Evolutionary conservation across 306 rosid genomes (phyloP).

Genomic region (Glycine latifolia): DNA sequence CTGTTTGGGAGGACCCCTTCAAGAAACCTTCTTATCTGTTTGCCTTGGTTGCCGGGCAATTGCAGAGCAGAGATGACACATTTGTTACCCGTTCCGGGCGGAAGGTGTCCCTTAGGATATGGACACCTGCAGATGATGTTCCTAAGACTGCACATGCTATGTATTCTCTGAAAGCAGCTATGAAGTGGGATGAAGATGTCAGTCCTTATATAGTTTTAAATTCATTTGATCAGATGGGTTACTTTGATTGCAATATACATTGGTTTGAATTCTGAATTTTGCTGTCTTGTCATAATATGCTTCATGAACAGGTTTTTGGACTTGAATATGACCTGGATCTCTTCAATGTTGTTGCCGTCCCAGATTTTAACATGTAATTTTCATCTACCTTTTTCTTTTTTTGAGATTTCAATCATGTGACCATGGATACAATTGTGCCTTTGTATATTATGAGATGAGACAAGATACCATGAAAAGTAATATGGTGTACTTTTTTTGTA

Average conservation of each 20-base stretch:
- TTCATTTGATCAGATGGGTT: slow-evolving; percentile 33
- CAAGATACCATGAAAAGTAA: slow-evolving; percentile 31
- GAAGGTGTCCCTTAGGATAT: slow-evolving; percentile 84
- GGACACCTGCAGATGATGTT: slow-evolving; percentile 90
- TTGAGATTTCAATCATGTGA: not conserved
- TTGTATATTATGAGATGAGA: slow-evolving; percentile 34
- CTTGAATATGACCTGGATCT: slow-evolving; percentile 99
- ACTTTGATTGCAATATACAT: slow-evolving; percentile 32
- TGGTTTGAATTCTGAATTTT: slow-evolving; percentile 39
- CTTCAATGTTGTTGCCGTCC: slow-evolving; percentile 97
- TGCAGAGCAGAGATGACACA: slow-evolving; percentile 83
- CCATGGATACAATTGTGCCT: slow-evolving; percentile 1
- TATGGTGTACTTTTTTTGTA: slow-evolving; percentile 43
- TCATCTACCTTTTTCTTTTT: not conserved
- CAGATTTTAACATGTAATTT: slow-evolving; percentile 95
- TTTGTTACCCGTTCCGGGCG: slow-evolving; percentile 81
- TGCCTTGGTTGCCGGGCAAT: slow-evolving; percentile 98
- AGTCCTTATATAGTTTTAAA: slow-evolving; percentile 48
- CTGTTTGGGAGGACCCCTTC: slow-evolving; percentile 97
- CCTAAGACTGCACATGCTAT: slow-evolving; percentile 97
- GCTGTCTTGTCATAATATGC: slow-evolving; percentile 37
- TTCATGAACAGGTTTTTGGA: slow-evolving; percentile 80
- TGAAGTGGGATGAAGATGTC: slow-evolving; percentile 99
- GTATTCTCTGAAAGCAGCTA: slow-evolving; percentile 94
- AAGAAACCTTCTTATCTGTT: slow-evolving; percentile 98